Evolutionary conservation across 495 filamentous ascomycete species (phyloP).

Genomic region (Podospora tetraspora): DNA sequence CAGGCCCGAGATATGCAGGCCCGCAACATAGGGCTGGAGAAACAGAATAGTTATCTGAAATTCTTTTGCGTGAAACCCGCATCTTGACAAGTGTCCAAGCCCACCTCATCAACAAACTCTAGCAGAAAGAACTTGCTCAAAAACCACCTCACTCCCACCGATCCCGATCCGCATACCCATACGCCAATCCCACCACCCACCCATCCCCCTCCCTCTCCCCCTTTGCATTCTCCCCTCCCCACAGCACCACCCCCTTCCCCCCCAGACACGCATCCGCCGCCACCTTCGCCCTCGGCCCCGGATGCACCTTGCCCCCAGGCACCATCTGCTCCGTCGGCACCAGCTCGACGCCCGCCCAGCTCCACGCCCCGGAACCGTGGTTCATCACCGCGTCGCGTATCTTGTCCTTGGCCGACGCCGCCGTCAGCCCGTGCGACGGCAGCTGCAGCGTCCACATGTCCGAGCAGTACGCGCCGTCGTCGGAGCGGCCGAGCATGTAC

Average conservation of each 20-base stretch:
- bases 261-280: conserved; percentile 39
- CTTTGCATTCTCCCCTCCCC: conserved; percentile 48
- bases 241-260: conserved; percentile 43
- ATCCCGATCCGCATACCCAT: conserved; percentile 26
- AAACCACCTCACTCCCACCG: conserved; percentile 17
- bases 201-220: conserved; percentile 48
- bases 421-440: conserved; percentile 38
- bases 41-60: no score
- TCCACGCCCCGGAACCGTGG: conserved; percentile 33
- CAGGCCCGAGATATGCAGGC: neutral
- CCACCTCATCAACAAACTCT: no score
- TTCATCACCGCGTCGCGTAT: conserved; percentile 39
- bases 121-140: neutral
- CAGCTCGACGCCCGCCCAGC: conserved; percentile 47
- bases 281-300: conserved; percentile 46
- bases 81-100: no score
- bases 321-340: conserved; percentile 37
- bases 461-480: conserved; percentile 21
- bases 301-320: conserved; percentile 45
- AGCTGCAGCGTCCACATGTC: conserved; percentile 52
- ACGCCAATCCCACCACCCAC: conserved; percentile 44
- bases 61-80: no score
- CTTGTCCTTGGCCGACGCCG: conserved; percentile 47
- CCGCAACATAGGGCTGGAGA: neutral
- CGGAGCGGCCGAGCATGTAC: conserved; percentile 44